Evolutionary conservation across 1,284 basidiomycete species (phyloP), one percentile per base, ranked within the genome.

Genomic region (Lentinula novae-zelandiae): DNA sequence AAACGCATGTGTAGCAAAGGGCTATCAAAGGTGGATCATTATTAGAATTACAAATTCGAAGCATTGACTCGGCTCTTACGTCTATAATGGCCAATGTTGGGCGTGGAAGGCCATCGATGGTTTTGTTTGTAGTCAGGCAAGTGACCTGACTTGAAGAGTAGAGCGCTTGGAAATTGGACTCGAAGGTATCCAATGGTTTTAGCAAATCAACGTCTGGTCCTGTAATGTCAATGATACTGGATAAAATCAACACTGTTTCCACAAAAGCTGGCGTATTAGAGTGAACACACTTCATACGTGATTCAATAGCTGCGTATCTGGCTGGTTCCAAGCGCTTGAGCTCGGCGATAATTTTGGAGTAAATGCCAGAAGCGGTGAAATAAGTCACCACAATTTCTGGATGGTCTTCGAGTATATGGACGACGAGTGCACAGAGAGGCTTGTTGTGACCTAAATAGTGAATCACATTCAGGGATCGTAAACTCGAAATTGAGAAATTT

Each of bases 21-120:
- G 59, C 59, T 60, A 40, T 15, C 17, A 13, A 5, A 22, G 22
- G 27, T 3, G 27, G 3, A 27, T 27, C 12, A 51, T 33, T 13
- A 15, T 40, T 20, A 20, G 10, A 36, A 27, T 48, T 3, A 22
- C 22, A 2, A 12, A 31, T 3, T n/a, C 27, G 34, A 54, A 34
- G 0, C 10, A n/a, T 44, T 27, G 13, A 36, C 27, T 4, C 3
- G 27, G 36, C 36, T 33, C 54, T 22, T n/a, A 60, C 60, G 42
- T 60, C 60, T 7, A 60, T 60, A 27, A 60, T 52, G 5, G 53
- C 53, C 6, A 60, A 36, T 7, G 60, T 44, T 2, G 46, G 44
- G 3, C 3, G 3, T 15, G 60, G 15, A 39, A 60, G 53, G 3
- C 49, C 57, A 17, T 20, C 34, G 53, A 56, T 44, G 13, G 49